Percentiles rank a stretch among this genome's conserved stretches.
Conservation (phyloP, 2,329 filamentous ascomycete species). For the Thielaviopsis punctulata region DNA sequence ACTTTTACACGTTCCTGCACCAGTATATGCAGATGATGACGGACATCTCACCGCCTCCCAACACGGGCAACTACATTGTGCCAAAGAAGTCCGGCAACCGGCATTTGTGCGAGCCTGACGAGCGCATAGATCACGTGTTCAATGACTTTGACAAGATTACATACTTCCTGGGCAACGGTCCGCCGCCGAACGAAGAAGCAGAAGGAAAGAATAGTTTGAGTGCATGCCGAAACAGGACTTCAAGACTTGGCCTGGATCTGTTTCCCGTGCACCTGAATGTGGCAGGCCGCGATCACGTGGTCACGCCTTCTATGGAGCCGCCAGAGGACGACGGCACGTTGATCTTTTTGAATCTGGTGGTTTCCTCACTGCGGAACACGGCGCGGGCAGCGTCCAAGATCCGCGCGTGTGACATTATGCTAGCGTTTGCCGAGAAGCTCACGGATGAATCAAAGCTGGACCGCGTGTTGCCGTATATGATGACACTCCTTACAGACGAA, state of each 20-base stretch:
- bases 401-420: constrained; percentile 73
- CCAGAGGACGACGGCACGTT: constrained; percentile 74
- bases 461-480: constrained; percentile 76
- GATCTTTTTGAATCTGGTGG: constrained; percentile 78
- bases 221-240: too few species aligned
- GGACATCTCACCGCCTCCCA: constrained; percentile 42
- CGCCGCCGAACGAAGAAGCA: constrained; percentile 18
- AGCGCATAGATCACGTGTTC: constrained; percentile 83
- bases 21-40: constrained; percentile 96
- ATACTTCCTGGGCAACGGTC: constrained; percentile 54
- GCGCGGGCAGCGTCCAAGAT: constrained; percentile 75
- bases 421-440: constrained; percentile 79
- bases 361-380: constrained; percentile 76
- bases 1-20: constrained; percentile 95
- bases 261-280: constrained; percentile 77
- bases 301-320: constrained; percentile 41
- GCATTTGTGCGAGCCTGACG: constrained; percentile 75
- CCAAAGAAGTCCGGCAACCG: constrained; percentile 39
- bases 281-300: constrained; percentile 62
- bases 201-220: too few species aligned
- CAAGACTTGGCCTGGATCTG: constrained; percentile 37
- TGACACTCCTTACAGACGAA: constrained; percentile 65
- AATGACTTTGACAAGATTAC: constrained; percentile 96
- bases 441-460: constrained; percentile 95
- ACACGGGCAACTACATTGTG: constrained; percentile 53